phyloP scores from a whole-genome alignment of 2,329 filamentous ascomycete genomes.

The Neurospora sp. region DNA sequence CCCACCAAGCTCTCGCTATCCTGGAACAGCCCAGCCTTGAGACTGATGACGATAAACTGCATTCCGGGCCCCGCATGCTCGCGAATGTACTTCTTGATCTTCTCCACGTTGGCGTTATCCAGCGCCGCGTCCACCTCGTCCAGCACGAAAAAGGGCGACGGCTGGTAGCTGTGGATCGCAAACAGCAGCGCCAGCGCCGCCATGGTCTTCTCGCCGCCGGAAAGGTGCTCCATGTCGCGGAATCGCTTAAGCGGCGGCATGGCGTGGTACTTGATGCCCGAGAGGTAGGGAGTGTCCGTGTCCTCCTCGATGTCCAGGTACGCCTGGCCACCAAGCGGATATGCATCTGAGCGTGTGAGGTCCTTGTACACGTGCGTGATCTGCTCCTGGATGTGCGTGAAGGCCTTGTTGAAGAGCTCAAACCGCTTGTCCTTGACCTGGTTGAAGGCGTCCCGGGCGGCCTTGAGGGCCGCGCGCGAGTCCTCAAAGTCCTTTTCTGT shows the following conservation, averaged over 20 bases:
- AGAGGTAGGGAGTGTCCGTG: constrained; percentile 89
- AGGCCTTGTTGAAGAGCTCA: constrained; percentile 91
- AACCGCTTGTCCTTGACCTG: constrained; percentile 71
- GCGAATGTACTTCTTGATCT: constrained; percentile 91
- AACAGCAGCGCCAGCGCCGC: constrained; percentile 93
- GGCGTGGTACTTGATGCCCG: constrained; percentile 94
- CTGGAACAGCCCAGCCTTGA: constrained; percentile 94
- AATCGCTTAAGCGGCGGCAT: constrained; percentile 98
- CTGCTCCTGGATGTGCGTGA: constrained; percentile 87
- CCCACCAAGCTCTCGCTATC: constrained; percentile 92
- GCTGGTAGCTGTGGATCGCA: constrained; percentile 92
- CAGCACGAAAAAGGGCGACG: constrained; percentile 92
- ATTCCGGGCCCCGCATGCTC: constrained; percentile 93
- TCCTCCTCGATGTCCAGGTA: constrained; percentile 92
- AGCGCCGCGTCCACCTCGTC: constrained; percentile 96
- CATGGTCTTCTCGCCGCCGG: constrained; percentile 97
- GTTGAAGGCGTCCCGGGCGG: constrained; percentile 47
- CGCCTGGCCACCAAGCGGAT: constrained; percentile 78
- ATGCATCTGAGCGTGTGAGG: constrained; percentile 80
- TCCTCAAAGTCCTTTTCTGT: constrained; percentile 87
- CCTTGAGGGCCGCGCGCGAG: constrained; percentile 61
- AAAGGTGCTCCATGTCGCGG: constrained; percentile 97
- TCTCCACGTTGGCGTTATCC: constrained; percentile 95
- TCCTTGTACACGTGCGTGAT: constrained; percentile 93
- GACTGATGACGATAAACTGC: constrained; percentile 97